Conservation (phyloP, 1,139 yeast genomes). For the Pichia sp. region DNA sequence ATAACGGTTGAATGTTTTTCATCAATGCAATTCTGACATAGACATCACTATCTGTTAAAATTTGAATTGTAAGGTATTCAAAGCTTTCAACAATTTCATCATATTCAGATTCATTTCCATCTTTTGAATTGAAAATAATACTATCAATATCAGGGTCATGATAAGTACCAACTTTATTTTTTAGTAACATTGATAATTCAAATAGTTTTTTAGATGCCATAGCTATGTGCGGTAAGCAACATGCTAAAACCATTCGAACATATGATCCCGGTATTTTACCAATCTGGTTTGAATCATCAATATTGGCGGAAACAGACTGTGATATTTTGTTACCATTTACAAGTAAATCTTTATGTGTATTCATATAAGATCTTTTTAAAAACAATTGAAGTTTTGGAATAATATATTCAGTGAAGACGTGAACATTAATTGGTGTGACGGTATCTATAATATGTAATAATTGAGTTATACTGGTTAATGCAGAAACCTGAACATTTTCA, state of each 20-base stretch:
- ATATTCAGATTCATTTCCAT: constrained; percentile 29
- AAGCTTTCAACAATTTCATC: constrained; percentile 38
- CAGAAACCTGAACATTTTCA: constrained; percentile 53
- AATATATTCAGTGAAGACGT: constrained; percentile 73
- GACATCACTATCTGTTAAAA: constrained; percentile 64
- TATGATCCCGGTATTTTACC: constrained; percentile 27
- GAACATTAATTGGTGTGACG: constrained; percentile 68
- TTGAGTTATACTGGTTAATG: constrained; percentile 54
- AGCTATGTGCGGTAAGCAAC: constrained; percentile 66
- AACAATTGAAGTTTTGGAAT: constrained; percentile 60
- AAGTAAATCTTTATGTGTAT: constrained; percentile 1
- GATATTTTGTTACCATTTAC: background rate
- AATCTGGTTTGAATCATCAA: background rate
- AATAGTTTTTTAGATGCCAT: constrained; percentile 56
- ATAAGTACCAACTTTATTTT: constrained; percentile 28
- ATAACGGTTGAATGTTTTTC: constrained; percentile 62
- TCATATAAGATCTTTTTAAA: constrained; percentile 29
- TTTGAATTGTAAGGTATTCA: constrained; percentile 55
- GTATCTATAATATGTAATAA: constrained; percentile 58
- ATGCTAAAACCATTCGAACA: constrained; percentile 64
- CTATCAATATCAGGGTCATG: constrained; percentile 35
- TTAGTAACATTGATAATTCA: constrained; percentile 56
- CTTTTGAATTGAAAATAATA: constrained; percentile 5
- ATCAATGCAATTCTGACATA: constrained; percentile 67
- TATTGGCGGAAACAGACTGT: background rate